These are phyloP conservation scores for Nemophila menziesii DNA, from an alignment of 257 asterid species.

Conservation along the genomic window DNA sequence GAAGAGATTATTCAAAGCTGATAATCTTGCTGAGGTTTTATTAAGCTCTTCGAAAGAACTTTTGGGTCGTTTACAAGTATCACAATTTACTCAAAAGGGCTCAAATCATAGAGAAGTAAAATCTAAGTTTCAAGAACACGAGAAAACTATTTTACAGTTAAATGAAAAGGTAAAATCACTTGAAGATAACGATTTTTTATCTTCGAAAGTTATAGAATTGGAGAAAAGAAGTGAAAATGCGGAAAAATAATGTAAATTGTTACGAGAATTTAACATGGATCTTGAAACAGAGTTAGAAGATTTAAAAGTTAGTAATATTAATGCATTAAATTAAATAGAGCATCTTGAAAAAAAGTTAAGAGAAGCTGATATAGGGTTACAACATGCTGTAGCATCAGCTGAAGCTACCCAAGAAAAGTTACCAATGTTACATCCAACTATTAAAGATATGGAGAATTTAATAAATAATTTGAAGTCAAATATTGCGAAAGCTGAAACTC, in stretches of 20 bases:
- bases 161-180: constrained; percentile 20
- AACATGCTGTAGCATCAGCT: constrained; percentile 74
- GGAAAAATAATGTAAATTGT: constrained; percentile 37
- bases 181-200: constrained; percentile 21
- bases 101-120: constrained; percentile 40
- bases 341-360: constrained; percentile 54
- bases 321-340: constrained; percentile 29
- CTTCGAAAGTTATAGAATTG: constrained; percentile 13
- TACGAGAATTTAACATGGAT: constrained; percentile 37
- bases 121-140: constrained; percentile 29
- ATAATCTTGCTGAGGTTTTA: constrained; percentile 53
- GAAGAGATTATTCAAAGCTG: constrained; percentile 66
- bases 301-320: constrained; percentile 25
- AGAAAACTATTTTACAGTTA: constrained; percentile 24
- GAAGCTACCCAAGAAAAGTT: constrained; percentile 86
- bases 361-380: constrained; percentile 44
- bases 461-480: constrained; percentile 50
- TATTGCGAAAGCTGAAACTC: constrained; percentile 55
- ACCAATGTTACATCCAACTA: constrained; percentile 50
- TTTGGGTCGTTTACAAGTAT: constrained; percentile 32
- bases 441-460: constrained; percentile 73
- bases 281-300: constrained; percentile 27
- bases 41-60: constrained; percentile 51
- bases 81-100: constrained; percentile 32
- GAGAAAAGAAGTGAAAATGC: constrained; percentile 38